Base-by-base conservation (phyloP, 176 grass and related monocot species). In the Thalia dealbata region DNA sequence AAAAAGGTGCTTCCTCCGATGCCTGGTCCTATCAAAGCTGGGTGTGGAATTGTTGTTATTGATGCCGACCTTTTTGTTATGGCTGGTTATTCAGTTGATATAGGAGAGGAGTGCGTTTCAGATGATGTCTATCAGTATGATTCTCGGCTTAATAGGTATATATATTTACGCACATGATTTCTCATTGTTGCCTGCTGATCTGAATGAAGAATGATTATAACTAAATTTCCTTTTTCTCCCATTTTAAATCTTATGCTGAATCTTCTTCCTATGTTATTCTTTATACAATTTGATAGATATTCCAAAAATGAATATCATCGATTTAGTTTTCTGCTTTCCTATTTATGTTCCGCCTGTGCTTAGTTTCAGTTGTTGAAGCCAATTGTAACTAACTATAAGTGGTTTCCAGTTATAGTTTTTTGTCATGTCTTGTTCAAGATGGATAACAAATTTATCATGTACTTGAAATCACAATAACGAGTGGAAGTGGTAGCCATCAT, bases 81-180 rank as follows among this genome's bases (percentile, higher is more conserved):
- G 21, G 86, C 80, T 69, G 89, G 89, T 16, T 92, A 88, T 67
- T 79, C 27, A 67, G 72, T 73, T 83, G 64, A 86, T 18, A 50
- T 79, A 54, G 89, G 80, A 38, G 87, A 65, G 14, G 84, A 86
- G 38, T 80, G n/a, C 75, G 89, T 86, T 73, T 96, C 84, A 28
- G 75, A 92, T 66, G 89, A 92, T 50, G 84, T 88, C 64, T 88
- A 86, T 70, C 78, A 78, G 6, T 96, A 96, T 10, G 82, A 96
- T 87, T 91, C 86, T 46, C 78, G 82, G 66, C 80, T 96, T 42
- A 96, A 96, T 71, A 80, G 82, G 92, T 96, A 73, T 23, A 18
- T 52, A 73, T 29, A 78, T 44, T 62, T 27, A 26, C 16, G 21
- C 13, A 5, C 41, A 10, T 56, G 27, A 13, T 23, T 65, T 27